phyloP scores from a whole-genome alignment of 2,329 filamentous ascomycete species.

The Zymoseptoria pseudotritici region DNA sequence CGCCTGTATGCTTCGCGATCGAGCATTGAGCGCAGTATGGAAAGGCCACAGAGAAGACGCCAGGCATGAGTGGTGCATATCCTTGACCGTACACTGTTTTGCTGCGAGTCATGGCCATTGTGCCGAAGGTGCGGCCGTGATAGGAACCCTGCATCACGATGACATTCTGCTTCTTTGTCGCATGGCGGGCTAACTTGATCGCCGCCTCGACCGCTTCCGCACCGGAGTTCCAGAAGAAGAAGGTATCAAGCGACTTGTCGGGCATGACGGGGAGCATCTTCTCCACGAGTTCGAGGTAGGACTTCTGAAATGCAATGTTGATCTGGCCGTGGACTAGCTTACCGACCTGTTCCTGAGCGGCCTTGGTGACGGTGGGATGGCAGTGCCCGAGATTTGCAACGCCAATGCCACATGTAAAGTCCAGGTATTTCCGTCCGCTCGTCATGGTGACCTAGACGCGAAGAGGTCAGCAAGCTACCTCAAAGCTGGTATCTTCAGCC shows the following conservation, averaged over 20 bases:
- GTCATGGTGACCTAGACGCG: not conserved
- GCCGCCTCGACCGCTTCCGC: conserved; percentile 32
- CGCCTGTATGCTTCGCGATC: conserved; percentile 22
- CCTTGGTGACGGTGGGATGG: conserved; percentile 31
- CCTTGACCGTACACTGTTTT: conserved; percentile 32
- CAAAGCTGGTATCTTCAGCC: too few species aligned
- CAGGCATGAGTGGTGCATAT: conserved; percentile 33
- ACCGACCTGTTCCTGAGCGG: conserved; percentile 30
- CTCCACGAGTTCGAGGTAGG: conserved; percentile 31
- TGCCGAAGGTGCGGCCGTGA: conserved; percentile 32
- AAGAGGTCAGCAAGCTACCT: too few species aligned
- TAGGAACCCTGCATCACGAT: conserved; percentile 34
- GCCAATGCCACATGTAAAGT: conserved; percentile 32
- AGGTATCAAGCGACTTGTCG: conserved; percentile 31
- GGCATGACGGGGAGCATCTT: conserved; percentile 31
- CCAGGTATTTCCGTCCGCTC: conserved; percentile 24
- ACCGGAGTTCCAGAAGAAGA: conserved; percentile 36
- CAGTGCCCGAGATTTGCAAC: conserved; percentile 33
- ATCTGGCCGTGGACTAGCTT: conserved; percentile 35
- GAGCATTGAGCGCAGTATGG: conserved; percentile 35
- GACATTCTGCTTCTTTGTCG: conserved; percentile 33
- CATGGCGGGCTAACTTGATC: conserved; percentile 31
- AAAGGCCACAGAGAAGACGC: conserved; percentile 33
- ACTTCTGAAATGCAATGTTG: conserved; percentile 36
- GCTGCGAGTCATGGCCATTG: conserved; percentile 31